Percentiles rank a stretch among this genome's conserved stretches.
Evolutionary conservation across 768 basidiomycete species (phyloP).

Genomic region (Leccinum truebloodii): DNA sequence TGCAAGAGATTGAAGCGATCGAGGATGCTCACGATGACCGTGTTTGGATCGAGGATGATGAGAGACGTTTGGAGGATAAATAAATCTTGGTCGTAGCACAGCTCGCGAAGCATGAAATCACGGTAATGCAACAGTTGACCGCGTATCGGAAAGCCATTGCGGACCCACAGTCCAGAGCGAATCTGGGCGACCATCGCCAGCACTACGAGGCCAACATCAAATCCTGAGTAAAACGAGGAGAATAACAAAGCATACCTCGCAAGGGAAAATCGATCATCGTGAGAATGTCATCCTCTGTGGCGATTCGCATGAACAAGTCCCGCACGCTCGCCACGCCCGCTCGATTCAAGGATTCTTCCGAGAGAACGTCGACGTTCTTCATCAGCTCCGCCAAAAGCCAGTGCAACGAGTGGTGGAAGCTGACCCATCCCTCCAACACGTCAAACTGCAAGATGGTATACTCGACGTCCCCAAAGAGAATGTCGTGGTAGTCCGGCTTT

Average conservation of each 20-base stretch:
- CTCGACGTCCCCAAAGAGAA: conserved; percentile 58
- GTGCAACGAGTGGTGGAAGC: conserved; percentile 90
- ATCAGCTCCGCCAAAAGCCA: conserved; percentile 89
- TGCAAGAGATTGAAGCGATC: conserved; percentile 83
- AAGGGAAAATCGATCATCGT: conserved; percentile 87
- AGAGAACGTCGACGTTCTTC: conserved; percentile 75
- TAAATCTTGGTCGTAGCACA: conserved; percentile 95
- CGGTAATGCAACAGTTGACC: conserved; percentile 95
- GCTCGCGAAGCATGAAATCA: conserved; percentile 92
- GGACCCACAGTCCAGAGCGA: conserved; percentile 93
- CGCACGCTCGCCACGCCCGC: conserved; percentile 56
- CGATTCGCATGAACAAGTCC: conserved; percentile 60
- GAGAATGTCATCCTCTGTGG: conserved; percentile 68
- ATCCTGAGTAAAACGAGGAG: not conserved
- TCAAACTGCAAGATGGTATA: conserved; percentile 77
- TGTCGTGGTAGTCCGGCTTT: conserved; percentile 62
- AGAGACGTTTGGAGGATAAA: conserved; percentile 88
- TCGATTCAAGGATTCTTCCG: conserved; percentile 50
- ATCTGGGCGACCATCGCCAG: conserved; percentile 93
- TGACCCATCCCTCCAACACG: conserved; percentile 78
- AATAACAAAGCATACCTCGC: conserved; percentile 57
- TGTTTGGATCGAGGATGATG: conserved; percentile 73
- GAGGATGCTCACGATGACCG: conserved; percentile 81
- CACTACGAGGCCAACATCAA: conserved; percentile 44
- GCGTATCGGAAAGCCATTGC: conserved; percentile 94